These are phyloP conservation scores for Solidago caesia DNA, from an alignment of 129 eudicot species.

Conservation along the genomic window DNA sequence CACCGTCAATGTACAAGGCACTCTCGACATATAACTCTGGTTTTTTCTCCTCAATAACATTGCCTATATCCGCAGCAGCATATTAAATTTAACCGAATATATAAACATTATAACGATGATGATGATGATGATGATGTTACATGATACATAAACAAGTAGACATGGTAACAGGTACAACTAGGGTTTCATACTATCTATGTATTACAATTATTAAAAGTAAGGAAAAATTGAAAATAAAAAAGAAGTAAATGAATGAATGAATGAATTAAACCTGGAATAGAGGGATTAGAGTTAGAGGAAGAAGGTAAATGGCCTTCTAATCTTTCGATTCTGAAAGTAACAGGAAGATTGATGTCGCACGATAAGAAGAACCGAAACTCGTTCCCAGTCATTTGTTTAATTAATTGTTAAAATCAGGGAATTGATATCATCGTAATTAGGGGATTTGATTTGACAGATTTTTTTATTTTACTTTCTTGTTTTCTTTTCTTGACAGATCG, in stretches of 20 bases:
- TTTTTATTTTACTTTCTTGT: no score
- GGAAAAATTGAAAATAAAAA: not conserved
- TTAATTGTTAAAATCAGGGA: conserved; percentile 17
- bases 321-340: conserved; percentile 82
- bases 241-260: not conserved
- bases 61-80: conserved; percentile 43
- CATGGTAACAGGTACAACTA: not conserved
- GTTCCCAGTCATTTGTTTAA: conserved; percentile 55
- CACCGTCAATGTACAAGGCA: conserved; percentile 91
- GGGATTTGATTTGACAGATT: not conserved
- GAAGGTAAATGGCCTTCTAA: conserved; percentile 71
- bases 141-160: no score
- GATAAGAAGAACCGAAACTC: conserved; percentile 93
- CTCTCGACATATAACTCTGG: conserved; percentile 91
- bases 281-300: conserved; percentile 48
- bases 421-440: not conserved
- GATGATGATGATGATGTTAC: no score
- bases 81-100: no score
- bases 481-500: no score
- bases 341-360: conserved; percentile 90
- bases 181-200: not conserved
- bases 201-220: not conserved
- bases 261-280: conserved; percentile 22
- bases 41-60: conserved; percentile 58
- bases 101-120: no score